Base-by-base conservation (phyloP, 768 basidiomycete species). In the Suillus plorans region DNA sequence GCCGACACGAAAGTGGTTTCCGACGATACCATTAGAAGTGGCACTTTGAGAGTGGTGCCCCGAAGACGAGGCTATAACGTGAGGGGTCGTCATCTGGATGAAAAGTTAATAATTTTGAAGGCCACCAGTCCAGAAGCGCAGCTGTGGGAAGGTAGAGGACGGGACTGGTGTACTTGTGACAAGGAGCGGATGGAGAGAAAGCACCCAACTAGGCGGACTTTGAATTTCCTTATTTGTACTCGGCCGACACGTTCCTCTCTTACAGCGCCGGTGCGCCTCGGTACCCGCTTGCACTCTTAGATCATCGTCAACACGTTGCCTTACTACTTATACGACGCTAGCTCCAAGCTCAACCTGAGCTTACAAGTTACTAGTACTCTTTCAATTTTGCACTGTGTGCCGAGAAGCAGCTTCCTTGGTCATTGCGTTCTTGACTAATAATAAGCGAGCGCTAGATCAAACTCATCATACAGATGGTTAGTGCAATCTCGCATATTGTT, bases 1-100 rank as follows among this genome's bases (percentile, higher is more conserved):
- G 60, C 97, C 97, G 60, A 99, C 95, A 68, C 92, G 85, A 74
- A 87, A 93, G 75, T 92, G 87, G 71, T 82, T 87, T 50, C 91
- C 91, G 64, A 93, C 89, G 76, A 93, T 86, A 71, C 90, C 87
- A 77, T 88, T 90, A 47, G 79, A 83, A 36, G 85, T 82, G 57
- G 86, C 80, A 56, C 87, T 83, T 72, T 87, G 86, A 20, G 86
- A 84, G 60, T 85, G 87, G 77, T 90, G 89, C 25, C 80, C 80
- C 53, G 87, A 90, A 65, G 90, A 91, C 47, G 91, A 90, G 58
- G 91, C 87, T 69, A 93, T 89, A 75, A 92, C 89, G 81, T 93
- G 91, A 67, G 91, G 89, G 64, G 91, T 92, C 64, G 91, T 83
- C 91, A 92, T 93, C 60, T 69, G 66, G 56, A 44, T 56, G 44